Evolutionary conservation across 164 flowering plant species (phyloP).

Genomic region (Aristolochia fimbriata): DNA sequence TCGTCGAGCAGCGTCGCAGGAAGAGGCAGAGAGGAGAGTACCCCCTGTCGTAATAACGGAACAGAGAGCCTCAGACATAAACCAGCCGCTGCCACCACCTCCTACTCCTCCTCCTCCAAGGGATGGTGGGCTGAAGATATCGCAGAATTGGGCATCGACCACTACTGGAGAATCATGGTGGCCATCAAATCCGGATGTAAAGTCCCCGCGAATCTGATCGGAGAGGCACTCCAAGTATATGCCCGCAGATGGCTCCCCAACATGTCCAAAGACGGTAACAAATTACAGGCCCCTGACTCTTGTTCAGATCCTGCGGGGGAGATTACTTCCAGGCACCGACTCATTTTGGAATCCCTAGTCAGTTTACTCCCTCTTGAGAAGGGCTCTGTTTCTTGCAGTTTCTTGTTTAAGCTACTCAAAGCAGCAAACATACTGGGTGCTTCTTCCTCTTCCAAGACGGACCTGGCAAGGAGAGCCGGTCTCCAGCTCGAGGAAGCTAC

Average conservation of each 20-base stretch:
- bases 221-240: slow-evolving; percentile 70
- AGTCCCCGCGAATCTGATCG: slow-evolving; percentile 51
- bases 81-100: too few species aligned
- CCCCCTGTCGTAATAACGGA: slow-evolving; percentile 41
- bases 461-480: slow-evolving; percentile 71
- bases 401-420: slow-evolving; percentile 68
- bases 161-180: slow-evolving; percentile 72
- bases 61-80: slow-evolving; percentile 31
- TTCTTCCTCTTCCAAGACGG: slow-evolving; percentile 64
- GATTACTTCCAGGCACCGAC: slow-evolving; percentile 36
- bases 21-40: slow-evolving; percentile 41
- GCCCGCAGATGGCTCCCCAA: slow-evolving; percentile 75
- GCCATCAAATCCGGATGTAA: slow-evolving; percentile 67
- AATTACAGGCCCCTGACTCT: slow-evolving; percentile 24
- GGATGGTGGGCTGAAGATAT: slow-evolving; percentile 96
- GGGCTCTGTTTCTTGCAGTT: slow-evolving; percentile 70
- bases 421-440: slow-evolving; percentile 65
- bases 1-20: slow-evolving; percentile 58
- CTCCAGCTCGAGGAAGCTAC: slow-evolving; percentile 82
- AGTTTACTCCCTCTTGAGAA: slow-evolving; percentile 76
- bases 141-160: slow-evolving; percentile 67
- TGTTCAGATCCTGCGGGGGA: slow-evolving; percentile 32
- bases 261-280: slow-evolving; percentile 35
- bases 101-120: too few species aligned
- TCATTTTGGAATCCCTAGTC: slow-evolving; percentile 75